Evolutionary conservation across 768 basidiomycete genomes (phyloP).

Genomic region (Russula ochroleuca): DNA sequence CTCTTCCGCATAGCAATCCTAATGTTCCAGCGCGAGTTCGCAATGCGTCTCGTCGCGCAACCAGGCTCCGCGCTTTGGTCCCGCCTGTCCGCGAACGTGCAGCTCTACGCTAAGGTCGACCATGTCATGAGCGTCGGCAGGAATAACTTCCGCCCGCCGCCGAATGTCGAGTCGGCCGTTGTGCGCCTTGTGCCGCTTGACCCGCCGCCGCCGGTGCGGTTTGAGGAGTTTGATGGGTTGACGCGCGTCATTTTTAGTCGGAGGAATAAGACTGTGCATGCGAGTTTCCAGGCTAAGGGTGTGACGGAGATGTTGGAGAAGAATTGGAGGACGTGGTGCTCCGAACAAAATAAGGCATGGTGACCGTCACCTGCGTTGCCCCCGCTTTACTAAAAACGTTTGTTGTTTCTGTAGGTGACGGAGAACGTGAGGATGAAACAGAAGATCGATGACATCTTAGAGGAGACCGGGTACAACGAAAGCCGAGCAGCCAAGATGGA

Average conservation of each 20-base stretch:
- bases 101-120: constrained; percentile 95
- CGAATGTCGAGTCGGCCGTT: constrained; percentile 90
- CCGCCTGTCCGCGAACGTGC: constrained; percentile 91
- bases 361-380: too few relatives aligned
- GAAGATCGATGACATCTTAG: constrained; percentile 25
- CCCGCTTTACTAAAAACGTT: not conserved
- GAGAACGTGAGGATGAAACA: constrained; percentile 19
- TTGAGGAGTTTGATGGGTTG: constrained; percentile 97
- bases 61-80: constrained; percentile 89
- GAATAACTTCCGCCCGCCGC: constrained; percentile 95
- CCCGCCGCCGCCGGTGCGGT: constrained; percentile 92
- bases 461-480: constrained; percentile 23
- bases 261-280: constrained; percentile 85
- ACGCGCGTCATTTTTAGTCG: constrained; percentile 86
- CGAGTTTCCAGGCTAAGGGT: constrained; percentile 89
- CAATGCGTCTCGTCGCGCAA: constrained; percentile 81
- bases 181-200: constrained; percentile 88
- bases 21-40: constrained; percentile 99
- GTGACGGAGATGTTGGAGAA: constrained; percentile 92
- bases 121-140: constrained; percentile 95
- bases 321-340: constrained; percentile 91
- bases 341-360: constrained; percentile 64
- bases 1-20: constrained; percentile 91
- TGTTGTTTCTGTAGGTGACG: not conserved
- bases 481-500: constrained; percentile 29